Conservation (phyloP, 495 filamentous ascomycete genomes). For the Xanthoparmelia taractica region DNA sequence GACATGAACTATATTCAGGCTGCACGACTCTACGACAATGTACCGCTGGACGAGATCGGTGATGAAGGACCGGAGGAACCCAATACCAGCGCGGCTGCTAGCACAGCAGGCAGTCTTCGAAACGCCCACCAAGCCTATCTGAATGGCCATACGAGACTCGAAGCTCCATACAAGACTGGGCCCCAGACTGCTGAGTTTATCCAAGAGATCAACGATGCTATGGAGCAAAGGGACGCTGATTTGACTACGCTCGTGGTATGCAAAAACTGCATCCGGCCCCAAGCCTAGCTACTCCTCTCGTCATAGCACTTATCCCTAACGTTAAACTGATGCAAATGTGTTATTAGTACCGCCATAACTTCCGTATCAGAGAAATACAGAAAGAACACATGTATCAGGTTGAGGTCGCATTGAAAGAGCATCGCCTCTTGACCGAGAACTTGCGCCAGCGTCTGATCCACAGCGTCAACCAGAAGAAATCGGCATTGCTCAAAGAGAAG, state of each 20-base stretch:
- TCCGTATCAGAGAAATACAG: conserved; percentile 20
- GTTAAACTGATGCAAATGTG: not conserved
- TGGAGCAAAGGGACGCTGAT: conserved; percentile 74
- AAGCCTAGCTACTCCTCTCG: not conserved
- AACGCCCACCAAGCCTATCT: conserved; percentile 21
- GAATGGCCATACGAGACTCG: conserved; percentile 39
- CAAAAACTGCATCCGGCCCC: conserved; percentile 14
- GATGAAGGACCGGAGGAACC: conserved; percentile 60
- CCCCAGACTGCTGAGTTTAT: conserved; percentile 74
- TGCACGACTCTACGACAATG: conserved; percentile 67
- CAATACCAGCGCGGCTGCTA: conserved; percentile 46
- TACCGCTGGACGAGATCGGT: conserved; percentile 62
- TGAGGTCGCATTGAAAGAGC: conserved; percentile 75
- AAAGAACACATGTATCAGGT: conserved; percentile 44
- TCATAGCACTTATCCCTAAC: not conserved
- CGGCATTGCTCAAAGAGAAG: conserved; percentile 75
- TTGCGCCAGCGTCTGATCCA: conserved; percentile 80
- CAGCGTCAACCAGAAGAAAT: conserved; percentile 64
- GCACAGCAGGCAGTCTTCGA: conserved; percentile 19
- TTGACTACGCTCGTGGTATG: conserved; percentile 69
- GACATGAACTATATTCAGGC: conserved; percentile 81
- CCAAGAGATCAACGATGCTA: conserved; percentile 71
- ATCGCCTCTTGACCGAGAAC: conserved; percentile 63
- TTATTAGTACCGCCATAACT: conserved; percentile 23
- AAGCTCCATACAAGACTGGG: conserved; percentile 61